Base-by-base conservation (phyloP, 306 rosid species). In the Boehmeria nivea region DNA sequence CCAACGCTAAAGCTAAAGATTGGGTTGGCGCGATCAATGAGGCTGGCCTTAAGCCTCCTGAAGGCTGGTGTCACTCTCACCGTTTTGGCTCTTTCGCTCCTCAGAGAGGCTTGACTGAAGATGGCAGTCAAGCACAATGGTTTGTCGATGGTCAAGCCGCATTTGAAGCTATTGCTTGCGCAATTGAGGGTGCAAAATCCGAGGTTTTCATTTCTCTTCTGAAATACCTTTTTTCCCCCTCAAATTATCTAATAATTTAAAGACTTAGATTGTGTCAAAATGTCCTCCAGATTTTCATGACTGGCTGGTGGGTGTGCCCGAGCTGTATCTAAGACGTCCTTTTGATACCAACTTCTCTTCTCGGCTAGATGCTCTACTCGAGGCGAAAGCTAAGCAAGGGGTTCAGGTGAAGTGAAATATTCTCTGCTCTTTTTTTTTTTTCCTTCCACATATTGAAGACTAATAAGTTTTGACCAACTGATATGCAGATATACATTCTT, bases 271-370 rank as follows among this genome's bases (percentile, higher is more conserved):
- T 28, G 16, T 12, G 53, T 40, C 17, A 11, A 8, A 13, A 50
- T 45, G 28, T 61, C 53, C 65, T 61, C 34, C 70, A 77, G 82
- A 72, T 77, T 27, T 72, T 72, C 72, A 68, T 77, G 19, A 77
- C 82, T 55, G 82, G 82, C 28, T 77, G 82, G 82, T 77, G 82
- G 82, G 72, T 77, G 54, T 77, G 82, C 59, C 82, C 82, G 82
- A 77, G 47, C 57, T 77, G 49, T 68, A 77, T 68, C 26, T 72
- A 43, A 66, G 82, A 57, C 82, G 82, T 51, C 82, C 82, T 19
- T 77, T 72, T 54, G 50, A 44, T 23, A 6, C 22, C 54, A 65
- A 77, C 27, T 39, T 70, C 54, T 68, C 78, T 48, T 68, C 72
- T 25, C 71, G 82, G 56, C 76, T 77, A 21, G 78, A 77, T 52